Base-by-base conservation (phyloP, 2,329 filamentous ascomycete species). In the Monosporascus cannonballus region DNA sequence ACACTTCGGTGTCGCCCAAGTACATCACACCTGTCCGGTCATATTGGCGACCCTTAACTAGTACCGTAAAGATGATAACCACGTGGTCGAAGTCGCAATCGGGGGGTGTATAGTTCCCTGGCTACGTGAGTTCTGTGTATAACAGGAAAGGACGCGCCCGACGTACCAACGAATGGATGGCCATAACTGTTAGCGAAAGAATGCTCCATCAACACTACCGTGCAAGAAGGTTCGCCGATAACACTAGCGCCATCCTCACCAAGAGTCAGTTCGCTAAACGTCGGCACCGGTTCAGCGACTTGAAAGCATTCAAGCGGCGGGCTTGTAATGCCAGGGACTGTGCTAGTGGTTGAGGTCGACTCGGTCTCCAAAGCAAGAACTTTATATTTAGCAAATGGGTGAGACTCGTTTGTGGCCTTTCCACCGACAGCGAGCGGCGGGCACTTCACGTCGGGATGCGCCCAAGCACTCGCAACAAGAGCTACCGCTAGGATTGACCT, bases 1-100 rank as follows among this genome's bases (percentile, higher is more conserved):
- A 94, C n/a, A 95, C 78, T 66, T 95, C 89, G 9, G 81, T 83
- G 66, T 93, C 87, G 41, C 83, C 83, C 38, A 94, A 75, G 61
- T 86, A 94, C 78, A 94, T 85, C 34, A 86, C 69, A 4, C 83
- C 90, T 8, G 93, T 76, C 39, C 89, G 80, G 66, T 95, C 90
- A 68, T 81, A 92, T 61, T 95, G 90, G 3, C 81, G 78, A 1
- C 90, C 90, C 56, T 75, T 73, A 9, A 86, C 88, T 1, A 81
- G 81, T 15, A 88, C 85, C 0, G 87, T 92, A 59, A 94, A 80
- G 63, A 91, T 90, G 68, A 94, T 82, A 24, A 82, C 78, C 17
- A 92, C 85, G 36, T 83, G 79, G 64, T 90, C 87, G 72, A 93
- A 94, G 17, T 77, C 69, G 68, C 86, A 90, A 25, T 70, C 62